Evolutionary conservation across 495 filamentous ascomycete species (phyloP).

Genomic region (Aspergillus haitiensis): DNA sequence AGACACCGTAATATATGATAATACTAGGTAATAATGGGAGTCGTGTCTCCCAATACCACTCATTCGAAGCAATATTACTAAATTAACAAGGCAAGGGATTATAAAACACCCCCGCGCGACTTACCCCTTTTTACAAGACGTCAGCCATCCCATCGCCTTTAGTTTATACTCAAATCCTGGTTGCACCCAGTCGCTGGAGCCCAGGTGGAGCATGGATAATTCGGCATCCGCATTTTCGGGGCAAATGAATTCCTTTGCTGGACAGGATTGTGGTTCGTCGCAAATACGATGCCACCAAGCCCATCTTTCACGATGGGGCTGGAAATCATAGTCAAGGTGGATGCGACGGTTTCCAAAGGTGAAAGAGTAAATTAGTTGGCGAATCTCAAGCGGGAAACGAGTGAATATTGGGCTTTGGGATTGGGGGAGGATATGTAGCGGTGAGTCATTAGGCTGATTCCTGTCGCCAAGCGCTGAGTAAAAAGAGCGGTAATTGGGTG

Average conservation of each 20-base stretch:
- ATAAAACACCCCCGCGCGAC: background rate
- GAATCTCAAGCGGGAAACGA: conserved; percentile 13
- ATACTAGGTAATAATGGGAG: background rate
- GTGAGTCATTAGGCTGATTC: background rate
- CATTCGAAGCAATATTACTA: no score
- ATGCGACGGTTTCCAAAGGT: conserved; percentile 15
- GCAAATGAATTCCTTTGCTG: conserved; percentile 11
- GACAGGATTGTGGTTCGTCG: conserved; percentile 15
- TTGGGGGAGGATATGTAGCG: conserved; percentile 4
- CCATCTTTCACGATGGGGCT: conserved; percentile 5
- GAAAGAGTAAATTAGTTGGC: conserved; percentile 13
- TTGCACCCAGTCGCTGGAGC: conserved; percentile 12
- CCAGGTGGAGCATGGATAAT: conserved; percentile 11
- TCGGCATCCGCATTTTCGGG: conserved; percentile 19
- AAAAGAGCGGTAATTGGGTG: background rate
- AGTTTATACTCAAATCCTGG: conserved; percentile 17
- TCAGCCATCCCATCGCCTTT: conserved; percentile 13
- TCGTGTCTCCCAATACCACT: no score
- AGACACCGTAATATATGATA: background rate
- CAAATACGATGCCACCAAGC: conserved; percentile 19
- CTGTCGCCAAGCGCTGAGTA: background rate
- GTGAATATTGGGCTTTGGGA: conserved; percentile 15
- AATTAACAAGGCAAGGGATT: no score
- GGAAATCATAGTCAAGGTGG: conserved; percentile 16
- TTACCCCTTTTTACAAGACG: conserved; percentile 11